Conservation (phyloP, 2,329 filamentous ascomycete genomes). For the Biscogniauxia sp. region DNA sequence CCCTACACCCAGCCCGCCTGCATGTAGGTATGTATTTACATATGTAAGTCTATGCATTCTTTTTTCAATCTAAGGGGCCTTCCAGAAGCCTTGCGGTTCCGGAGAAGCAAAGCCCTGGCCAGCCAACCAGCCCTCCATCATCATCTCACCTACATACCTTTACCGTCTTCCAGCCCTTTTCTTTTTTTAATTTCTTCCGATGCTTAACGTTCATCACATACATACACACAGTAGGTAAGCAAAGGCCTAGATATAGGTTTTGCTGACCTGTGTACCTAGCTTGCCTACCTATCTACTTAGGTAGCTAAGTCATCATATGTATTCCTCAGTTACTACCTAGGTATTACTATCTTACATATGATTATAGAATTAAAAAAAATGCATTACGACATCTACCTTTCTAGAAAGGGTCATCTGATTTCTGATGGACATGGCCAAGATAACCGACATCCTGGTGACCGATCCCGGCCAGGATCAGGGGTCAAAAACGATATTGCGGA, state of each 20-base stretch:
- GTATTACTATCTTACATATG: no score
- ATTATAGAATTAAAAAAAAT: no score
- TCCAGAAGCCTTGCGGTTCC: neutral
- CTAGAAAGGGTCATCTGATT: slow-evolving; percentile 11
- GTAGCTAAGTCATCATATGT: no score
- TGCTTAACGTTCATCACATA: neutral
- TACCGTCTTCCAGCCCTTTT: no score
- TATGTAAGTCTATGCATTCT: neutral
- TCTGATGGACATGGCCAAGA: slow-evolving; percentile 16
- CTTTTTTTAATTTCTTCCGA: neutral
- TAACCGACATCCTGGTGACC: slow-evolving; percentile 21
- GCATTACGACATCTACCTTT: neutral
- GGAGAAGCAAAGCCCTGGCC: neutral
- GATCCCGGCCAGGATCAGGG: slow-evolving; percentile 24
- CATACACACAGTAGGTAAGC: neutral
- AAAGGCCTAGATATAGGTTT: neutral
- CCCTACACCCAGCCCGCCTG: neutral
- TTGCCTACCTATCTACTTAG: no score
- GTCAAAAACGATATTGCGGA: slow-evolving; percentile 12
- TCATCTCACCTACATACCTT: no score
- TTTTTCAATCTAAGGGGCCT: neutral
- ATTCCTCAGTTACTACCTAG: no score
- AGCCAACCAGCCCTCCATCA: no score
- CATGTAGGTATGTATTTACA: neutral
- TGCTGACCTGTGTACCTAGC: slow-evolving; percentile 6